Evolutionary conservation across 2,329 filamentous ascomycete genomes (phyloP).

Genomic region (Tolypocladium pustulatum): DNA sequence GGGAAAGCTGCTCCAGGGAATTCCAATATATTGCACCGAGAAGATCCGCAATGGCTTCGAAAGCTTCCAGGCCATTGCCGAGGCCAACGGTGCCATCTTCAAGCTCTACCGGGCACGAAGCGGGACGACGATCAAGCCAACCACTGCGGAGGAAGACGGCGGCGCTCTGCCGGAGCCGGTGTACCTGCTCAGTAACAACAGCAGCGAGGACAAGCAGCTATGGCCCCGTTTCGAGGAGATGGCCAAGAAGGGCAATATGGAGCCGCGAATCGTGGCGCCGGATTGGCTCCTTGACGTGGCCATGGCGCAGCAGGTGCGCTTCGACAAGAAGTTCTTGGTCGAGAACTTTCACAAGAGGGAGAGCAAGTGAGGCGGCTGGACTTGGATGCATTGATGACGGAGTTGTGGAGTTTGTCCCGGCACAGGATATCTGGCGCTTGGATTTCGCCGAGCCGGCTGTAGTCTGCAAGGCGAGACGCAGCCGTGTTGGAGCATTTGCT

Average conservation of each 20-base stretch:
- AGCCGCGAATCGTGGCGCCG: constrained; percentile 67
- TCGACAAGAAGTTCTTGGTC: constrained; percentile 51
- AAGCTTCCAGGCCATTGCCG: constrained; percentile 76
- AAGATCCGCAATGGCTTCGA: constrained; percentile 72
- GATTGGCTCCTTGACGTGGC: constrained; percentile 89
- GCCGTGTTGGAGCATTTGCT: not conserved
- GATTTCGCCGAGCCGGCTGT: not conserved
- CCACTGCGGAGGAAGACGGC: constrained; percentile 53
- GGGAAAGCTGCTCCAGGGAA: constrained; percentile 62
- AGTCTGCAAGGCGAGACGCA: not conserved
- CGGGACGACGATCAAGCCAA: constrained; percentile 55
- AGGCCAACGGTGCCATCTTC: constrained; percentile 80
- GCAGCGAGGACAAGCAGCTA: constrained; percentile 56
- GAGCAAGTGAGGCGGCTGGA: constrained; percentile 1
- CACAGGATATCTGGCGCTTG: not conserved
- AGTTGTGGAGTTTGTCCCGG: constrained; percentile 5
- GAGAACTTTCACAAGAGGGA: constrained; percentile 28
- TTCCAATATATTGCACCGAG: constrained; percentile 77
- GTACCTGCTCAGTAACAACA: constrained; percentile 68
- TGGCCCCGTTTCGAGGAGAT: constrained; percentile 76
- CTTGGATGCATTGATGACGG: constrained; percentile 7
- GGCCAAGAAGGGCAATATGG: constrained; percentile 67
- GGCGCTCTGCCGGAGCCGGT: constrained; percentile 57
- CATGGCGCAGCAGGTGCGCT: constrained; percentile 75
- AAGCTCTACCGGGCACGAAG: constrained; percentile 65